Conservation (phyloP, 202 grass and related monocot genomes). For the Schoenoplectus tabernaemontani region DNA sequence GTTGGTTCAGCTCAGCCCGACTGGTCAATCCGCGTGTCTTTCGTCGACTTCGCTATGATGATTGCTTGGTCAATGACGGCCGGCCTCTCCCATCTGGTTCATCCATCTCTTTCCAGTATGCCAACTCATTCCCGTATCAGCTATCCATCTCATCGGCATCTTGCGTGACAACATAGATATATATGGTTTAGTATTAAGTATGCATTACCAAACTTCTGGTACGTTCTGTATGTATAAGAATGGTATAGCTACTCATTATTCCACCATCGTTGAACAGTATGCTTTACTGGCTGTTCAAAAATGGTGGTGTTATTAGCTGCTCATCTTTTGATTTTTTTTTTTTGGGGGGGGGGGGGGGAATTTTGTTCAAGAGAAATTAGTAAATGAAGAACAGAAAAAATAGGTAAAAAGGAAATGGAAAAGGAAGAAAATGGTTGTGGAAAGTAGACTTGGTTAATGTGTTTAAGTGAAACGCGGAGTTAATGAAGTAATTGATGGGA, state of each 20-base stretch:
- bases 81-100: slow-evolving; percentile 40
- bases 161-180: slow-evolving; percentile 27
- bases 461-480: neutral
- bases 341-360: too few species aligned
- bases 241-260: slow-evolving; percentile 5
- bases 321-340: slow-evolving; percentile 1
- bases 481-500: slow-evolving; percentile 24
- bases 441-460: slow-evolving; percentile 11
- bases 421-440: neutral
- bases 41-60: slow-evolving; percentile 45
- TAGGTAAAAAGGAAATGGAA: neutral
- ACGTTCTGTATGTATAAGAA: slow-evolving; percentile 3
- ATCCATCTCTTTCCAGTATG: slow-evolving; percentile 65
- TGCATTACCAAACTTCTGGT: neutral
- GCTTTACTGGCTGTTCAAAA: slow-evolving; percentile 20
- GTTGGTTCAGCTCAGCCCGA: slow-evolving; percentile 75
- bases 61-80: slow-evolving; percentile 87
- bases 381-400: neutral
- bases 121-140: slow-evolving; percentile 70
- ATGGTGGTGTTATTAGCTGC: slow-evolving; percentile 11
- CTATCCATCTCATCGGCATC: slow-evolving; percentile 50
- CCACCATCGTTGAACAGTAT: slow-evolving; percentile 28
- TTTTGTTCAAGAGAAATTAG: slow-evolving; percentile 3
- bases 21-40: slow-evolving; percentile 66
- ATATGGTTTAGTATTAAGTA: neutral